Base-by-base conservation (phyloP, 495 filamentous ascomycete species). In the Penicillium psychrofluorescens region DNA sequence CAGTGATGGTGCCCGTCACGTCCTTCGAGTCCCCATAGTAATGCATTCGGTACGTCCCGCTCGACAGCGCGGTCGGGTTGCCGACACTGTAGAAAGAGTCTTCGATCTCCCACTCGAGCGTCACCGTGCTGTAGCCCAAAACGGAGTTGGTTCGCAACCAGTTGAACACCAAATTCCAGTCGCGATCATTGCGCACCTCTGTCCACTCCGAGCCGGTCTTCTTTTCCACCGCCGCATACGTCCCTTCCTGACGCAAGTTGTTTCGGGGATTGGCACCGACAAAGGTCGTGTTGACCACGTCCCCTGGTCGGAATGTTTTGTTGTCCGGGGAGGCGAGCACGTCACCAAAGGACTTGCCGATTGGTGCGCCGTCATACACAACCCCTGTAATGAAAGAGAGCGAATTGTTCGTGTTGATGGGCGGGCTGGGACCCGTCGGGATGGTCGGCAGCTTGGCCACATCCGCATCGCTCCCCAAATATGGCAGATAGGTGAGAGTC, bases 181-280 rank as follows among this genome's bases (percentile, higher is more conserved):
- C 57, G 4, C 44, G 44, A 29, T 61, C 57, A 27, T 53, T 40
- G 14, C 84, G 77, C 11, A 94, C 77, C 33, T 56, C 67, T 38
- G 58, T 59, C 91, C 90, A 97, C 8, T 62, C 74, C 4, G 62
- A 63, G 7, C 56, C 66, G 3, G 62, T 48, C n/a, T 76, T 67
- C 15, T 80, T 73, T 70, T 97, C 89, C 3, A 96, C 81, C 1
- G 83, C 81, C 7, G 83, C 87, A 55, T 81, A 95, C 7, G 84
- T 95, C 8, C 74, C 77, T 53, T 86, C 90, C 10, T 86, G 76
- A 14, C 79, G 78, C 29, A 96, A 75, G 46, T 94, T 81, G 53
- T 98, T 96, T 31, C 91, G 72, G 13, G 91, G 91, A 49, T 95
- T 96, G 3, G 90, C 89, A 34, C 86, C 92, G 11, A 92, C 79